Conservation (phyloP, 805 yeast genomes). For the Myxozyma sirexii region DNA sequence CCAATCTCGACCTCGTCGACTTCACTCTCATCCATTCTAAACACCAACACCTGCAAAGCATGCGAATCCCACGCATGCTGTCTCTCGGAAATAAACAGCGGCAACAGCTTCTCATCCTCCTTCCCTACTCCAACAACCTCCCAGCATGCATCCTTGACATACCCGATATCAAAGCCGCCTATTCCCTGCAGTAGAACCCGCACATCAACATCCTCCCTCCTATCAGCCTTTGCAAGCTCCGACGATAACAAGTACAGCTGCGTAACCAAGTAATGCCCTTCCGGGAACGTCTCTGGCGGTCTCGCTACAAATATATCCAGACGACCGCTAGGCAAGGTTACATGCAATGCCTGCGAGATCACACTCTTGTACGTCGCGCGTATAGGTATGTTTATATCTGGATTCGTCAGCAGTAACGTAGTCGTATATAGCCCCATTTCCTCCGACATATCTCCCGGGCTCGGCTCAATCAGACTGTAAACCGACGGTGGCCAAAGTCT, state of each 20-base stretch:
- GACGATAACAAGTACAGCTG: constrained; percentile 37
- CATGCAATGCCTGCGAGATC: constrained; percentile 37
- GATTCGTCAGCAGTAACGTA: constrained; percentile 36
- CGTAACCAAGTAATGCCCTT: constrained; percentile 36
- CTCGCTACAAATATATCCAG: constrained; percentile 39
- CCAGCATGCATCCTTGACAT: constrained; percentile 38
- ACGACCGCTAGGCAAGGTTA: constrained; percentile 39
- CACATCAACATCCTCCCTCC: constrained; percentile 34
- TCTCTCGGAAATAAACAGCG: constrained; percentile 29
- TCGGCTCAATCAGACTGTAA: neutral
- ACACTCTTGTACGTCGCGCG: constrained; percentile 34
- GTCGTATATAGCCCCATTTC: constrained; percentile 35
- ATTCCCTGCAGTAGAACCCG: constrained; percentile 40
- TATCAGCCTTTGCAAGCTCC: constrained; percentile 27
- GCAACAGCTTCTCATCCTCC: constrained; percentile 32
- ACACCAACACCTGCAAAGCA: constrained; percentile 30
- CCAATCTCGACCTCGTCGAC: constrained; percentile 9
- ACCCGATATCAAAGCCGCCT: constrained; percentile 40
- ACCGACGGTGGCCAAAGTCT: neutral
- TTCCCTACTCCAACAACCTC: constrained; percentile 42
- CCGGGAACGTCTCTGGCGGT: constrained; percentile 37
- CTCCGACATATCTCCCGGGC: neutral
- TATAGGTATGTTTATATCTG: constrained; percentile 28
- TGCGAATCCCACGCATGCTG: constrained; percentile 25
- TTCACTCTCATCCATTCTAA: constrained; percentile 16